Conservation (phyloP, 495 filamentous ascomycete species). For the Parachaetomium inaequale region DNA sequence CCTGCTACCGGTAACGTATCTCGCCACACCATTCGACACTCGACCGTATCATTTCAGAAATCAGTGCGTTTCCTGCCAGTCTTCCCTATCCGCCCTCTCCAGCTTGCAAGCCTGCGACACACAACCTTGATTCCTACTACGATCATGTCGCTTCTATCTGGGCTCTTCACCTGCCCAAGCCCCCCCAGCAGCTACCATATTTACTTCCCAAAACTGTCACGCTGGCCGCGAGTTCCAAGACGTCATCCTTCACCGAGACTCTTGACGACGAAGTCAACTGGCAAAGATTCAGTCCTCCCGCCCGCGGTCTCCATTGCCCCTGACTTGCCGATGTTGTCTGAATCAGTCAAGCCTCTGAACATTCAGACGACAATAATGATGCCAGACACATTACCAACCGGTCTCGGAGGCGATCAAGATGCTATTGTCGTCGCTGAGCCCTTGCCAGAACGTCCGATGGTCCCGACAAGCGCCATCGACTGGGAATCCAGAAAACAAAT, state of each 20-base stretch:
- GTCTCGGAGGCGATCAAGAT: not conserved
- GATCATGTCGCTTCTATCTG: slow-evolving; percentile 2
- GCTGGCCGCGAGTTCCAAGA: not conserved
- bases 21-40: not conserved
- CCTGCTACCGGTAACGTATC: not conserved
- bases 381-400: not conserved
- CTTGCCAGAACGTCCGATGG: slow-evolving; percentile 20
- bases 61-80: not conserved
- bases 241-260: not conserved
- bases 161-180: not conserved
- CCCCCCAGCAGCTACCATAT: not conserved
- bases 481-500: slow-evolving; percentile 34
- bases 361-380: not conserved
- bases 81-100: not conserved
- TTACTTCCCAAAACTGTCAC: not conserved
- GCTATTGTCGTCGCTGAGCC: not conserved
- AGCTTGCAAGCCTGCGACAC: not conserved
- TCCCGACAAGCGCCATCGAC: slow-evolving; percentile 34
- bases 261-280: no score
- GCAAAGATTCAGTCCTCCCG: no score
- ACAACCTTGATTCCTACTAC: not conserved
- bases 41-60: not conserved
- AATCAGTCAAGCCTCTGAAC: not conserved
- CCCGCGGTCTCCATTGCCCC: not conserved
- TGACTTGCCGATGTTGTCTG: not conserved